phyloP scores from a whole-genome alignment of 257 asterid genomes.

The Nicotiana otophora region DNA sequence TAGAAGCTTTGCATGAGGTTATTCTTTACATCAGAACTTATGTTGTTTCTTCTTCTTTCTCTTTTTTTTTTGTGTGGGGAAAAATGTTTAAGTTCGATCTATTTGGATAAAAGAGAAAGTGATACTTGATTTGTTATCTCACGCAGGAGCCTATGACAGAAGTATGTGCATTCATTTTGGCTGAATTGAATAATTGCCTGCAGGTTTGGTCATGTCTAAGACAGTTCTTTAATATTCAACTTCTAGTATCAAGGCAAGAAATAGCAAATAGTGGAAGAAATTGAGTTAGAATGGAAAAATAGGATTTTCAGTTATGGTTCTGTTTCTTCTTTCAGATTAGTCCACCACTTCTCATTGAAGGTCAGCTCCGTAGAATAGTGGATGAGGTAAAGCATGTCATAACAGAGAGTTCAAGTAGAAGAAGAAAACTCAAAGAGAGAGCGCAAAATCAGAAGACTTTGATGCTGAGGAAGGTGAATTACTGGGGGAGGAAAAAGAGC shows the following conservation, averaged over 20 bases:
- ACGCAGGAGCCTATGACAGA: conserved; percentile 28
- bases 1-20: conserved; percentile 83
- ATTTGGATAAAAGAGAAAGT: conserved; percentile 1
- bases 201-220: no score
- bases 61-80: no score
- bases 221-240: background rate
- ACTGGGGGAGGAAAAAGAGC: conserved; percentile 40
- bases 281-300: no score
- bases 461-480: no score
- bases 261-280: no score
- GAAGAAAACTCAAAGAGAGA: conserved; percentile 62
- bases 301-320: no score
- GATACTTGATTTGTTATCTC: background rate
- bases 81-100: conserved; percentile 18
- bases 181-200: no score
- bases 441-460: no score
- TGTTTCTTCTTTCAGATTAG: conserved; percentile 44
- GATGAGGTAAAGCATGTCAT: conserved; percentile 80
- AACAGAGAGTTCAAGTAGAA: conserved; percentile 81
- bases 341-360: conserved; percentile 49
- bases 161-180: conserved; percentile 58
- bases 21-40: no score
- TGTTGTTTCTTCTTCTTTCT: no score
- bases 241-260: no score
- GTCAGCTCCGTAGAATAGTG: conserved; percentile 74